Evolutionary conservation across 2,329 filamentous ascomycete species (phyloP).

Genomic region (Chaetomium sp.): DNA sequence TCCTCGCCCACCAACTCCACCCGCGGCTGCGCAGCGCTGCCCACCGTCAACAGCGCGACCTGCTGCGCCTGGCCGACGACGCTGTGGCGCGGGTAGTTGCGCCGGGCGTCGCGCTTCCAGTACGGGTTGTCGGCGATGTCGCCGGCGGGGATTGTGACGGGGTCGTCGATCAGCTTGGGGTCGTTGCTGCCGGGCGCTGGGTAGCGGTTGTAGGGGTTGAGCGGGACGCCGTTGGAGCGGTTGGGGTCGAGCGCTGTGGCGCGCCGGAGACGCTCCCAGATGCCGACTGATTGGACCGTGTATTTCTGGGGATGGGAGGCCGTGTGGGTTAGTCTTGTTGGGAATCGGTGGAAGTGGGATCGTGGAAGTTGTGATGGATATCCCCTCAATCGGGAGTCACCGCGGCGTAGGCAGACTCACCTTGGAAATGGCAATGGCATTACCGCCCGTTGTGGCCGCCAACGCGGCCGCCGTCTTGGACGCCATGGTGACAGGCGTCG

Average conservation of each 20-base stretch:
- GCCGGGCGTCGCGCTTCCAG: constrained; percentile 88
- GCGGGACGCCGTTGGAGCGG: constrained; percentile 83
- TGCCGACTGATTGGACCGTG: constrained; percentile 79
- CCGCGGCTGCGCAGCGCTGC: constrained; percentile 74
- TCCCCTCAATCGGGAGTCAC: too few relatives aligned
- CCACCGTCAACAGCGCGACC: constrained; percentile 76
- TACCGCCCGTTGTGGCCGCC: constrained; percentile 48
- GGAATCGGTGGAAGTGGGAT: background rate
- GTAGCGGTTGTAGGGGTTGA: constrained; percentile 89
- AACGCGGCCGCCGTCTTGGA: constrained; percentile 54
- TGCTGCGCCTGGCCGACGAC: constrained; percentile 78
- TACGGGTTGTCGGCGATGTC: constrained; percentile 90
- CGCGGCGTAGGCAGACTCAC: too few relatives aligned
- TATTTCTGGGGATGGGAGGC: constrained; percentile 67
- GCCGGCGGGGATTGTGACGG: constrained; percentile 73
- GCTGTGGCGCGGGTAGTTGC: constrained; percentile 74
- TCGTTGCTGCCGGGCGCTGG: constrained; percentile 70
- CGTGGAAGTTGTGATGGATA: constrained; percentile 5
- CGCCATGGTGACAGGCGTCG: constrained; percentile 45
- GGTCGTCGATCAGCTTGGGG: constrained; percentile 69
- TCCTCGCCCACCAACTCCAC: constrained; percentile 67
- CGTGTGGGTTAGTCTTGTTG: background rate
- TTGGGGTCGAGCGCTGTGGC: constrained; percentile 74
- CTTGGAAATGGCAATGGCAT: constrained; percentile 51
- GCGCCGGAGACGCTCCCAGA: constrained; percentile 80